Evolutionary conservation across 371 early-diverging fungal genomes (phyloP).

Genomic region (Fennellomyces sp.): DNA sequence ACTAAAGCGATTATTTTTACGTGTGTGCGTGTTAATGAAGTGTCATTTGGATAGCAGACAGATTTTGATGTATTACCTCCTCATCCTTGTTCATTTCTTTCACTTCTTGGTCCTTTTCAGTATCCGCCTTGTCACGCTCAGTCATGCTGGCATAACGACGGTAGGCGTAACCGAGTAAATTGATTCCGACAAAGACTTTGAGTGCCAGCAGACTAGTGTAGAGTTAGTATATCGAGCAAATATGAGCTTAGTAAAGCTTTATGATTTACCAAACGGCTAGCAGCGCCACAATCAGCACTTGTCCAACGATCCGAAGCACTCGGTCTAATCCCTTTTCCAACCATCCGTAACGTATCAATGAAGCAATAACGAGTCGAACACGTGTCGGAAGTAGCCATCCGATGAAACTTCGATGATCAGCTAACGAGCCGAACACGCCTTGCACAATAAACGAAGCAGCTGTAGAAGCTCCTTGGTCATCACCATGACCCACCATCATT

Average conservation of each 20-base stretch:
- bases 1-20: slow-evolving; percentile 4
- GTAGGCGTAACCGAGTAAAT: slow-evolving; percentile 72
- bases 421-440: slow-evolving; percentile 22
- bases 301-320: slow-evolving; percentile 26
- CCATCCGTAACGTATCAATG: slow-evolving; percentile 36
- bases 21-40: slow-evolving; percentile 14
- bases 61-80: slow-evolving; percentile 35
- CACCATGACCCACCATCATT: slow-evolving; percentile 52
- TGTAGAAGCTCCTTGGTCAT: slow-evolving; percentile 11
- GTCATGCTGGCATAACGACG: slow-evolving; percentile 63
- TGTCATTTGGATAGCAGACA: slow-evolving; percentile 4
- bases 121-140: slow-evolving; percentile 55
- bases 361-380: slow-evolving; percentile 28
- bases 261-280: slow-evolving; percentile 42
- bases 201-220: slow-evolving; percentile 64
- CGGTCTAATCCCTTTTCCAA: slow-evolving; percentile 39
- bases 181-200: slow-evolving; percentile 76
- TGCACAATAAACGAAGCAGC: slow-evolving; percentile 25
- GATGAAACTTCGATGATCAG: slow-evolving; percentile 25
- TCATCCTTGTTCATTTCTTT: slow-evolving; percentile 64
- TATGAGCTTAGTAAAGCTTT: no score
- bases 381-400: slow-evolving; percentile 30
- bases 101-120: slow-evolving; percentile 46
- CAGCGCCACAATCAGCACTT: slow-evolving; percentile 15
- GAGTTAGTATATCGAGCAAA: no score